These are phyloP conservation scores for Epichloe gansuensis DNA, from an alignment of 2,329 filamentous ascomycete genomes.

Conservation along the genomic window DNA sequence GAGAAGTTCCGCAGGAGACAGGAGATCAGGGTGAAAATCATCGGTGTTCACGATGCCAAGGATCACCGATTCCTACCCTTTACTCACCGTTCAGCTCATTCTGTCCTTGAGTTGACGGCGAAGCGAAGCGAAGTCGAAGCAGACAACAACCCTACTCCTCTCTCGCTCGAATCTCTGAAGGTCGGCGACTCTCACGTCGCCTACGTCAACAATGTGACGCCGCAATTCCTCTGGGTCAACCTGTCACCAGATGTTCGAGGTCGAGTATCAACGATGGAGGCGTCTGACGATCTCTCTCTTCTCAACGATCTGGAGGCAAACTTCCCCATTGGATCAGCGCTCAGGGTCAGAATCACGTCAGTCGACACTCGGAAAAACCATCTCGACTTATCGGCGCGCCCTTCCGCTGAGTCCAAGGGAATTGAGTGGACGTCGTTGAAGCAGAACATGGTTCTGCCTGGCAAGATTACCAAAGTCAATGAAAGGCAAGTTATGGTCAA, in stretches of 20 bases:
- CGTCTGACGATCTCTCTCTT: constrained; percentile 74
- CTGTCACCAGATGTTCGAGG: constrained; percentile 80
- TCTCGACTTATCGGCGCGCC: constrained; percentile 72
- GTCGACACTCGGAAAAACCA: constrained; percentile 63
- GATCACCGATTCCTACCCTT: constrained; percentile 89
- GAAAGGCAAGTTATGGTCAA: constrained; percentile 79
- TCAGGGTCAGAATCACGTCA: constrained; percentile 66
- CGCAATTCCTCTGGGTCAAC: constrained; percentile 80
- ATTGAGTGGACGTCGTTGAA: constrained; percentile 62
- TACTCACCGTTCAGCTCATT: constrained; percentile 69
- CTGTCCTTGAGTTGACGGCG: constrained; percentile 76
- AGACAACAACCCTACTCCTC: constrained; percentile 28
- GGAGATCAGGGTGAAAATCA: constrained; percentile 59
- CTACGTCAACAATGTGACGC: constrained; percentile 80
- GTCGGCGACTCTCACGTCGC: constrained; percentile 62
- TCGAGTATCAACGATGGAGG: constrained; percentile 68
- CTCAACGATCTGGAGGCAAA: constrained; percentile 63
- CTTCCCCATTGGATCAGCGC: constrained; percentile 82
- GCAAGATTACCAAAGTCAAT: constrained; percentile 71
- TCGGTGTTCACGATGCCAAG: constrained; percentile 81
- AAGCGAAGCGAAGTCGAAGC: constrained; percentile 55
- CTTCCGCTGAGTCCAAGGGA: constrained; percentile 32
- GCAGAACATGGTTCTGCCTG: constrained; percentile 69
- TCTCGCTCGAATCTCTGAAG: constrained; percentile 62
- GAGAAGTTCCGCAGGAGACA: constrained; percentile 58